These are phyloP conservation scores for Babesia bovis DNA, from an alignment of 169 alveolate genomes.

Conservation along the genomic window DNA sequence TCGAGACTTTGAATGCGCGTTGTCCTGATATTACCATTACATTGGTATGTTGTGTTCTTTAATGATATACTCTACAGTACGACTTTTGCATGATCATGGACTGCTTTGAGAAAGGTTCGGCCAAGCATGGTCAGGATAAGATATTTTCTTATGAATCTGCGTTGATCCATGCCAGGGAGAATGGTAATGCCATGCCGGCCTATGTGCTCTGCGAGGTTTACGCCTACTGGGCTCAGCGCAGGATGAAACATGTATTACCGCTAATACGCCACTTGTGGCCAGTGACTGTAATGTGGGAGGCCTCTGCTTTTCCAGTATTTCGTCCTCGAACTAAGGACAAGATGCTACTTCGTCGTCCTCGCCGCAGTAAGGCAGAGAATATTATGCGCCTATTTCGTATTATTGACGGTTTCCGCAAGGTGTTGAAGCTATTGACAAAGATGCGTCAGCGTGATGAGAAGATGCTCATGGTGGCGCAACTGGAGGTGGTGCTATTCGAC, in stretches of 20 bases:
- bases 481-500: constrained; percentile 79
- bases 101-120: constrained; percentile 71
- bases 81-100: constrained; percentile 73
- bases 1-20: constrained; percentile 67
- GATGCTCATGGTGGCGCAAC: constrained; percentile 78
- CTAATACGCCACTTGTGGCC: constrained; percentile 84
- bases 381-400: constrained; percentile 74
- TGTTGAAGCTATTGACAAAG: constrained; percentile 75
- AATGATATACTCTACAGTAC: background rate
- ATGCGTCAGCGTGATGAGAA: constrained; percentile 85
- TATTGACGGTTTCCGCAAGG: constrained; percentile 80
- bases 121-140: constrained; percentile 45
- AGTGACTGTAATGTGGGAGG: constrained; percentile 74
- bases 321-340: constrained; percentile 84
- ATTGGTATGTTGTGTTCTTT: constrained; percentile 13
- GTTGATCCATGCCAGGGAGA: constrained; percentile 46
- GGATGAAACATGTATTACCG: constrained; percentile 80
- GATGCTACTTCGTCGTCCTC: constrained; percentile 83
- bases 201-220: constrained; percentile 63
- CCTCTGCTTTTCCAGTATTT: constrained; percentile 82
- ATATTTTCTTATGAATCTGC: constrained; percentile 62
- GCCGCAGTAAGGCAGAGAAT: constrained; percentile 77
- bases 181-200: constrained; percentile 61
- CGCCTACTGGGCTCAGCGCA: constrained; percentile 76
- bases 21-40: constrained; percentile 47